Evolutionary conservation across 2,329 filamentous ascomycete genomes (phyloP), one percentile per base, ranked within the genome.

Genomic region (Paraphaeosphaeria minitans): DNA sequence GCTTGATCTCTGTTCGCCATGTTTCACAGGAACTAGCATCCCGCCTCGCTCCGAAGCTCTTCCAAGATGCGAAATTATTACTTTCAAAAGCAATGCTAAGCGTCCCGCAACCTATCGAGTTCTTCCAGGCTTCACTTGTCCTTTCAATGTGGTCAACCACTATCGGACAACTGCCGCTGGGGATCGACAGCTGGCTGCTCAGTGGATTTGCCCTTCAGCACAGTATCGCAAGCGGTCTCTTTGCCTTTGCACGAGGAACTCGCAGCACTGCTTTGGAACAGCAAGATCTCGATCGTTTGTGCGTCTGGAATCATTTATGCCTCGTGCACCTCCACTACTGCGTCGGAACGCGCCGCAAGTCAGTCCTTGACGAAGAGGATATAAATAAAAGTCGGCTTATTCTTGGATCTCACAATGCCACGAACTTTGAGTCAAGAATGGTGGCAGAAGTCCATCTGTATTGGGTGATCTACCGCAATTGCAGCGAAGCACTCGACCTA

Each of bases 81-180:
- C 55, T 76, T 1, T 71, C 72, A 1, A 59, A 58, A 4, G 66
- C 70, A 0, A 64, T 81, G 33, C 69, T 81, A 5, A 63, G 65
- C 2, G 71, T 75, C 3, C 77, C 79, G 5, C 79, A 81, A 49
- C 60, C 75, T 2, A 66, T 79, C 12, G 77, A 78, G 24, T 81
- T 81, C 61, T 80, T 81, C 45, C 79, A 81, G 62, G 76, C 79
- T 8, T 68, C 71, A 8, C 61, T 81, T 1, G 70, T 81, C n/a
- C 66, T 81, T 4, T 77, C 75, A 52, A 65, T 81, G 66, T 81
- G 79, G 79, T 81, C 79, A 4, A 82, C 79, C 0, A 81, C 79
- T 1, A 78, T 81, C 27, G 78, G 78, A 1, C 77, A 80, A 55
- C 71, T 77, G 10, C 79, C 78, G 0, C 60, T 82, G 56, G 79